Base-by-base conservation (phyloP, 2,329 filamentous ascomycete genomes). In the Cordyceps javanica region DNA sequence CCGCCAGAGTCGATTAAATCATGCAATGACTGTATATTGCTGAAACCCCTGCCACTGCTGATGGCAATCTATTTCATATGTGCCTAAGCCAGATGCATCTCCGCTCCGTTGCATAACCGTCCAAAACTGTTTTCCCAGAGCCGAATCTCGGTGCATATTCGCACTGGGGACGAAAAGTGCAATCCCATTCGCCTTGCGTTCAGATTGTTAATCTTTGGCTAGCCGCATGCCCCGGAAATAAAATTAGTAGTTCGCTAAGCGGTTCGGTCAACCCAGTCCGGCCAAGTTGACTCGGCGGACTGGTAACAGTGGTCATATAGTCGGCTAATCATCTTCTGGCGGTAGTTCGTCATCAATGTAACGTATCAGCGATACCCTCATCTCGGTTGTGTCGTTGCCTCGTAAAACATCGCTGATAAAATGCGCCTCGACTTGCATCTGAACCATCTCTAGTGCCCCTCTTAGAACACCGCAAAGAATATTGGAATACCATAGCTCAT, bases 341-440 rank as follows among this genome's bases (percentile, higher is more conserved):
- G 94, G 94, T 77, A 99, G 85, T 75, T 99, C 94, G 69, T 99
- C 94, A 69, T 99, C 94, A 65, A 99, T 96, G 70, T 96, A 97
- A 66, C 93, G 83, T 66, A 97, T 83, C 66, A 99, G 75, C 28
- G 90, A 90, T 68, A 99, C 88, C 67, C 93, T 83, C 90, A 99
- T 97, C 78, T 99, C 94, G 1, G 94, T 99, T 19, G 90, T 93
- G 70, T 99, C 94, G 68, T 97, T 93, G 3, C 94, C 94, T 58
- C 91, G 85, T 60, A 99, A 78, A 32, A 96, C 82, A 71, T 99
- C 94, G 71, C 90, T 97, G 67, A 96, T 89, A 70, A 97, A 99
- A 69, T 96, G 92, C 48, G 91, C 91, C 70, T 99, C 93, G 4
- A 97, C 91, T 73, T 97, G 94, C 91, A 97, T 96, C 81, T 97